Conservation (phyloP, 345 rosid species). For the Nephelium lappaceum region DNA sequence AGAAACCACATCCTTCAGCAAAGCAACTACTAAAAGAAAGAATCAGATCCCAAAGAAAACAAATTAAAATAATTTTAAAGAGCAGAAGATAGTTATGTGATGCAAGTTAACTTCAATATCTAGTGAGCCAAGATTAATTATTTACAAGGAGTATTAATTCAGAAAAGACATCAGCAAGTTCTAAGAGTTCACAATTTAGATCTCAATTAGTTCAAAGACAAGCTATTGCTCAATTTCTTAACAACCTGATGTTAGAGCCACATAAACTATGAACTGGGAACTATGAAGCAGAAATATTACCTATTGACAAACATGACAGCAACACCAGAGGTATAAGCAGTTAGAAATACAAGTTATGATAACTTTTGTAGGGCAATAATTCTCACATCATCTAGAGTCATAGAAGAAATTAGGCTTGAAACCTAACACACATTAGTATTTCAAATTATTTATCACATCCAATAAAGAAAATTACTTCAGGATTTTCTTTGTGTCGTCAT, state of each 20-base stretch:
- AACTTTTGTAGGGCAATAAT: not conserved
- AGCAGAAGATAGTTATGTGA: conserved; percentile 5
- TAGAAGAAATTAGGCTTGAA: not conserved
- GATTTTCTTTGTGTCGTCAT: not conserved
- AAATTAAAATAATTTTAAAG: conserved; percentile 9
- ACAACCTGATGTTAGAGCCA: conserved; percentile 3
- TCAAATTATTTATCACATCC: conserved; percentile 4
- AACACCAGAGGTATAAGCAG: not conserved
- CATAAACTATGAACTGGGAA: not conserved
- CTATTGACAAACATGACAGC: not conserved
- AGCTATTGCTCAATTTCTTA: not conserved
- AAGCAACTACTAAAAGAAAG: not conserved
- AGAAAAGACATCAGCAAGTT: conserved; percentile 13
- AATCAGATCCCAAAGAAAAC: conserved; percentile 12
- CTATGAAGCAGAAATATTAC: not conserved
- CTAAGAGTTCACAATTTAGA: conserved; percentile 6
- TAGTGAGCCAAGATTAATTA: conserved; percentile 1
- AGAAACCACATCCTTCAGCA: conserved; percentile 14
- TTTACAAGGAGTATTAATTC: not conserved
- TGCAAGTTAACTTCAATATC: conserved; percentile 17
- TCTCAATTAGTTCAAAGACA: conserved; percentile 13
- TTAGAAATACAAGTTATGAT: not conserved
- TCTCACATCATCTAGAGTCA: not conserved
- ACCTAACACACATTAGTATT: not conserved
- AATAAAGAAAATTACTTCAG: not conserved